Conservation (phyloP, 2,329 filamentous ascomycete genomes). For the Volutella citrinella region DNA sequence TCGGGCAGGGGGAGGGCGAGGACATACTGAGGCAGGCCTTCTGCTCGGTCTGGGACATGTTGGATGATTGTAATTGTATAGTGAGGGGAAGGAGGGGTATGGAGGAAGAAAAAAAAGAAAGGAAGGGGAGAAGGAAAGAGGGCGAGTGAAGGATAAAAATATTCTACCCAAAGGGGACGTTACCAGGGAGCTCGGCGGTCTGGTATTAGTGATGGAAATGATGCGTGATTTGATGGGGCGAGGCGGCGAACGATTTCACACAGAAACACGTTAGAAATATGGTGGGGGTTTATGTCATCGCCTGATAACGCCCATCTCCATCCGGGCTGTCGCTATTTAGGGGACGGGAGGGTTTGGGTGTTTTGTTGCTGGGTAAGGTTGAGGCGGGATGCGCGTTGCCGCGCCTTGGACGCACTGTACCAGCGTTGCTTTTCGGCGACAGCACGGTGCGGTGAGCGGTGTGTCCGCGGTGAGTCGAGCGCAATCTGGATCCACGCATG, state of each 20-base stretch:
- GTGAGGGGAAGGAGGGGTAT: no score
- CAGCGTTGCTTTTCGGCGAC: no score
- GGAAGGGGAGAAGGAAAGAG: slow-evolving; percentile 11
- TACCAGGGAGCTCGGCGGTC: no score
- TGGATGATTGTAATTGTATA: slow-evolving; percentile 19
- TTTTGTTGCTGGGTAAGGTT: no score
- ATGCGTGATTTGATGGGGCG: slow-evolving; percentile 30
- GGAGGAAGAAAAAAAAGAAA: slow-evolving; percentile 12
- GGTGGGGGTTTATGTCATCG: slow-evolving; percentile 26
- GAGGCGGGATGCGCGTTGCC: no score
- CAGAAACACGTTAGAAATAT: slow-evolving; percentile 24
- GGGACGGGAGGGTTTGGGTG: no score
- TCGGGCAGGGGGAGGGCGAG: slow-evolving; percentile 27
- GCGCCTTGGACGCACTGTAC: no score
- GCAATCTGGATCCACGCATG: no score
- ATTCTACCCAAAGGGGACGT: slow-evolving; percentile 2
- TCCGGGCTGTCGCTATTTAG: no score
- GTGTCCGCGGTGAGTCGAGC: no score
- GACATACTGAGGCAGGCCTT: slow-evolving; percentile 63
- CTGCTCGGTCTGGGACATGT: slow-evolving; percentile 54
- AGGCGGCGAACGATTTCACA: slow-evolving; percentile 17
- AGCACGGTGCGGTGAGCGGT: no score
- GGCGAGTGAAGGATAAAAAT: slow-evolving; percentile 12
- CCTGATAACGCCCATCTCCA: slow-evolving; percentile 13
- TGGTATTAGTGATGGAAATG: slow-evolving; percentile 19